Base-by-base conservation (phyloP, 345 rosid genomes). In the Erucastrum elatum region DNA sequence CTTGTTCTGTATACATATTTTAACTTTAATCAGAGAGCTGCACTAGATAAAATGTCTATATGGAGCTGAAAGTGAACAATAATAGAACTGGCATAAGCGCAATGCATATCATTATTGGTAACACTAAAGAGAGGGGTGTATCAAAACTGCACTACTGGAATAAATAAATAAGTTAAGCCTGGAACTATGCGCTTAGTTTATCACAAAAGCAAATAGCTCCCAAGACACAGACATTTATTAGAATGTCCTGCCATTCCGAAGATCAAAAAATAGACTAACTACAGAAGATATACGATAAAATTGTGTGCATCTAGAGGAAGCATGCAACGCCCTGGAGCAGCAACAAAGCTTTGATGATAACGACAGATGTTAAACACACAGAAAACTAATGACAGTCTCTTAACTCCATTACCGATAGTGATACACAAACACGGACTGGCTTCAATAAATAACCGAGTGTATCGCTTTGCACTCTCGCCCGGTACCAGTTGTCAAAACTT, bases 401-500 rank as follows among this genome's bases (percentile, higher is more conserved):
- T 56, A 67, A 58, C 44, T 72, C 55, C 77, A 74, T 80, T 80
- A 90, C 97, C 97, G 78, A 73, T 80, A 94, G 84, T 13, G 91
- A 86, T 33, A 87, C 64, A n/a, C 87, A 77, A 64, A 86, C 87
- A 84, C 85, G 82, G 83, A 89, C 70, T 35, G 92, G 94, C 77
- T 83, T 80, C 74, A 94, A 68, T 75, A 94, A 71, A 82, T 83
- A 81, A 75, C 87, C 85, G 80, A 79, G 72, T 26, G 64, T 67
- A 75, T 84, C 75, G 75, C 84, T 86, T 75, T 82, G 88, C 77
- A 58, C 78, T 58, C 79, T 82, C 70, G 76, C 80, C 82, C 55
- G 80, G 73, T 75, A 77, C 85, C 82, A 75, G 64, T 71, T 80
- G 69, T 86, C 78, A 75, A 82, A 81, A 69, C 80, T 81, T 61